phyloP scores from a whole-genome alignment of 2,329 filamentous ascomycete species.

The Hypoxylon sp. region DNA sequence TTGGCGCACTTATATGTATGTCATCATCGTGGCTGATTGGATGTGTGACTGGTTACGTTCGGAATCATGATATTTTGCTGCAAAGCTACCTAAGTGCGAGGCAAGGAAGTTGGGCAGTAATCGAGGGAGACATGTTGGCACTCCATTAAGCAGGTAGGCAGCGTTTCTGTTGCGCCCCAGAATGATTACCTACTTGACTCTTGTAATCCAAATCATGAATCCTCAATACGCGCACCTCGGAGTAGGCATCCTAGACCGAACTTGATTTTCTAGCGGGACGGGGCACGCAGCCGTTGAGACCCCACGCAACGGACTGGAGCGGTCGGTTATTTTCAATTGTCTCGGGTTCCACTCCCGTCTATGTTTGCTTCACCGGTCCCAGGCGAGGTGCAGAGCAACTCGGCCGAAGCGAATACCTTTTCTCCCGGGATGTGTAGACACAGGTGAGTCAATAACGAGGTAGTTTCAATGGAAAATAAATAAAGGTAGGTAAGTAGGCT shows the following conservation, averaged over 20 bases:
- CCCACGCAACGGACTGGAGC: slow-evolving; percentile 20
- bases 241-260: slow-evolving; percentile 15
- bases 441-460: slow-evolving; percentile 13
- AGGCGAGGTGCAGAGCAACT: slow-evolving; percentile 32
- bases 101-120: neutral
- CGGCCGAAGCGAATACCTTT: slow-evolving; percentile 25
- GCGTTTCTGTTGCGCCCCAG: too few species aligned
- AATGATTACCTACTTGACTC: too few species aligned
- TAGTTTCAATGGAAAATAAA: slow-evolving; percentile 4
- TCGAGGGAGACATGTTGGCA: too few species aligned
- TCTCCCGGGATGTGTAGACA: too few species aligned
- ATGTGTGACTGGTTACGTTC: slow-evolving; percentile 12
- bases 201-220: too few species aligned
- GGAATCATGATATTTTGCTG: slow-evolving; percentile 2
- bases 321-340: slow-evolving; percentile 28
- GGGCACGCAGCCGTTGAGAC: slow-evolving; percentile 18
- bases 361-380: slow-evolving; percentile 27
- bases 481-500: slow-evolving; percentile 9
- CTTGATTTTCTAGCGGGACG: neutral
- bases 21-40: too few species aligned
- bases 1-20: neutral
- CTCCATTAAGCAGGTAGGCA: too few species aligned
- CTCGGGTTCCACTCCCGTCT: slow-evolving; percentile 19
- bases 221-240: too few species aligned
- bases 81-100: neutral